Conservation (phyloP, 129 eudicot genomes). For the Logfia minima region DNA sequence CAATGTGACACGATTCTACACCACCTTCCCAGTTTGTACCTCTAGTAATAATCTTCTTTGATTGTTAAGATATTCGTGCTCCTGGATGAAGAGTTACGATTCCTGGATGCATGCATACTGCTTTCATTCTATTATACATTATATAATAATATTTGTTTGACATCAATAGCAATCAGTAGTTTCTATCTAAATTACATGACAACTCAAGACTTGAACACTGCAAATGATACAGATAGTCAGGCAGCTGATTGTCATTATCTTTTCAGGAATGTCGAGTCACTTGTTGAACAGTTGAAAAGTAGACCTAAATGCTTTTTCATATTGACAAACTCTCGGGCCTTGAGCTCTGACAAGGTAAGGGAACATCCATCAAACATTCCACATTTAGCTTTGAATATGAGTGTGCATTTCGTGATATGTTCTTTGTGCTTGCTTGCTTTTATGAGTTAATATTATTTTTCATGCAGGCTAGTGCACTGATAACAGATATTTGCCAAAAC, state of each 20-base stretch:
- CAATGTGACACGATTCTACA: neutral
- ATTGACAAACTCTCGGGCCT: conserved; percentile 85
- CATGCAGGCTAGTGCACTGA: conserved; percentile 73
- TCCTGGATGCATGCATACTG: neutral
- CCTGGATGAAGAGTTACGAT: conserved; percentile 2
- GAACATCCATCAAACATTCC: conserved; percentile 13
- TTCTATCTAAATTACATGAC: neutral
- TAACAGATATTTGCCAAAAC: conserved; percentile 72
- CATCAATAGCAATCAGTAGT: conserved; percentile 8
- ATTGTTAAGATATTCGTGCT: neutral
- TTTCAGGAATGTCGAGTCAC: conserved; percentile 80
- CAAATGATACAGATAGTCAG: neutral
- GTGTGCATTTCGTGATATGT: neutral
- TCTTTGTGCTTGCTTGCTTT: neutral
- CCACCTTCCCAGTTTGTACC: neutral
- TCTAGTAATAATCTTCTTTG: neutral
- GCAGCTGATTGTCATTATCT: conserved; percentile 15
- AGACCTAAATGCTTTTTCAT: conserved; percentile 94
- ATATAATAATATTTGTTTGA: conserved; percentile 4
- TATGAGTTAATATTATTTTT: conserved; percentile 7
- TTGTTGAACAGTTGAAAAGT: conserved; percentile 65
- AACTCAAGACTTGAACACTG: neutral
- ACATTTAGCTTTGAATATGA: neutral
- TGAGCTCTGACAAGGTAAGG: conserved; percentile 76
- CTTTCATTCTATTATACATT: conserved; percentile 3